These are phyloP conservation scores for Sequoiadendron giganteum DNA, from an alignment of 75 land plant genomes.

Conservation along the genomic window DNA sequence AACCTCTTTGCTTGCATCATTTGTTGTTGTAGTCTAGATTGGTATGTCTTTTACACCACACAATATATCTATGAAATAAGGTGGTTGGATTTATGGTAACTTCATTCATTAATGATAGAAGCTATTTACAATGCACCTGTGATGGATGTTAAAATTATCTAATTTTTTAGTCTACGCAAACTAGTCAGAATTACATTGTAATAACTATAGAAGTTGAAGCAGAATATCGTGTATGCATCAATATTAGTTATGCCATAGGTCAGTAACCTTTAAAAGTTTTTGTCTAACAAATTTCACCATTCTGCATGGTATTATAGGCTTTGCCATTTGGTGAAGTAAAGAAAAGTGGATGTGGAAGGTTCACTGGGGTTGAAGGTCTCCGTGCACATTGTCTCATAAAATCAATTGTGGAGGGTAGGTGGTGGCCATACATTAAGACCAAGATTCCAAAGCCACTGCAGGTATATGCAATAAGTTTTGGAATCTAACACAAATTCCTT, in stretches of 20 bases:
- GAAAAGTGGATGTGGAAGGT: slow-evolving; percentile 89
- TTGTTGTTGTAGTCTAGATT: neutral
- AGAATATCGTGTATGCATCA: neutral
- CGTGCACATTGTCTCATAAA: slow-evolving; percentile 86
- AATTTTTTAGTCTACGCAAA: neutral
- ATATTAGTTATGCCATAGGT: neutral
- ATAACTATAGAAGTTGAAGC: neutral
- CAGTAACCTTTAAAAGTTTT: neutral
- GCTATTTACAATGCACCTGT: neutral
- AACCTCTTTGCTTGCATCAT: neutral
- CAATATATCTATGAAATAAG: neutral
- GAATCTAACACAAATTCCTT: slow-evolving; percentile 3
- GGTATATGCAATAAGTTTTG: slow-evolving; percentile 30
- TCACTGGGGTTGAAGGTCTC: slow-evolving; percentile 88
- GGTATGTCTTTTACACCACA: neutral
- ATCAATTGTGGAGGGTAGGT: slow-evolving; percentile 83
- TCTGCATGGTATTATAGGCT: slow-evolving; percentile 43
- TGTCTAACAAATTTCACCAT: neutral
- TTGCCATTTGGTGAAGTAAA: slow-evolving; percentile 96
- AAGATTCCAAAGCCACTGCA: slow-evolving; percentile 82
- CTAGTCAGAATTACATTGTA: neutral
- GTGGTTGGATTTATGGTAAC: neutral
- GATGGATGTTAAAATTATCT: neutral
- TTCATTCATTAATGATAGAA: neutral
- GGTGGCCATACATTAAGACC: slow-evolving; percentile 73